Percentiles rank a stretch among this genome's conserved stretches.
phyloP scores from a whole-genome alignment of 176 grass and related monocot species.

The Dactylis glomerata region DNA sequence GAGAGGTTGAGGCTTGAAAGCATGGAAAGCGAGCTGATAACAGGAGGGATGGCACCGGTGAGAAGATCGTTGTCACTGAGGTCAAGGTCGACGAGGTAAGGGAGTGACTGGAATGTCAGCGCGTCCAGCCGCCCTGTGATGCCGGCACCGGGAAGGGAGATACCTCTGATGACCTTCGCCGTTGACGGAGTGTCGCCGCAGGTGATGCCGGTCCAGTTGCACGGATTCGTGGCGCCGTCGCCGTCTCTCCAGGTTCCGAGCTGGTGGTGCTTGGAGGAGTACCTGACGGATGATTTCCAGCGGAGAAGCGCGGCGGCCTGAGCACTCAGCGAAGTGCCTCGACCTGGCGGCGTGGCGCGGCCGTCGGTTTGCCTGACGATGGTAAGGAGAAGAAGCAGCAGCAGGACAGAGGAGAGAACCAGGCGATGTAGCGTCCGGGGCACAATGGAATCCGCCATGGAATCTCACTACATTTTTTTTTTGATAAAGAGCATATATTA shows the following conservation, averaged over 20 bases:
- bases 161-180: not conserved
- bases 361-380: too few species aligned
- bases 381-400: not conserved
- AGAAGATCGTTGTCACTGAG: too few species aligned
- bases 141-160: too few species aligned
- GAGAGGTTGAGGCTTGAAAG: not conserved
- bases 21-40: not conserved
- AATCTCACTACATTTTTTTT: too few species aligned
- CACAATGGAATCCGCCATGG: too few species aligned
- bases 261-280: not conserved
- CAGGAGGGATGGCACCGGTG: not conserved
- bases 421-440: too few species aligned
- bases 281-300: not conserved
- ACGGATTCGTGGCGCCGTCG: not conserved
- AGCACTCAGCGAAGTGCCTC: not conserved
- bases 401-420: too few species aligned
- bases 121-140: too few species aligned
- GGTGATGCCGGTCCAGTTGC: slow-evolving; percentile 4
- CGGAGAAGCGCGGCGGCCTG: not conserved
- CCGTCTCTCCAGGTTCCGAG: not conserved
- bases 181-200: not conserved
- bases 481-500: too few species aligned
- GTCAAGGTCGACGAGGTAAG: not conserved
- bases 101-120: not conserved
- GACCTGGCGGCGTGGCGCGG: not conserved